These are phyloP conservation scores for Neodidymelliopsis sp. DNA, from an alignment of 2,329 filamentous ascomycete species.

Conservation along the genomic window DNA sequence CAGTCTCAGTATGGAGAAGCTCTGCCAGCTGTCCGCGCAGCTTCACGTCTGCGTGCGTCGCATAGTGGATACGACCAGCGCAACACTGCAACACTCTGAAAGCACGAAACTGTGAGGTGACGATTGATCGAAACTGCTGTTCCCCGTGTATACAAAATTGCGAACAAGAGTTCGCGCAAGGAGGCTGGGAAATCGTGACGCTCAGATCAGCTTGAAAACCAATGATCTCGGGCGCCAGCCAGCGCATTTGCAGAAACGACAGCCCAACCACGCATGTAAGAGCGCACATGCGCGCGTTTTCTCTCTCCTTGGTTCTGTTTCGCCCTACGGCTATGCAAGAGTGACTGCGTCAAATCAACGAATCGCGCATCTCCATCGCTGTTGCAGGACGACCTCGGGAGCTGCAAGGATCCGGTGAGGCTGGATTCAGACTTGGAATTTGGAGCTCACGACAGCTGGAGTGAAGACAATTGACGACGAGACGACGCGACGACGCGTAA, in stretches of 20 bases:
- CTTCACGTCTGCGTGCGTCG: slow-evolving; percentile 11
- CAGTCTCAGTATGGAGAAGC: slow-evolving; percentile 17
- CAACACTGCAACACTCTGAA: slow-evolving; percentile 8
- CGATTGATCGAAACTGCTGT: slow-evolving; percentile 10
- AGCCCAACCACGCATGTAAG: slow-evolving; percentile 40
- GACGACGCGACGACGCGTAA: slow-evolving; percentile 1
- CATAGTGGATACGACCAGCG: slow-evolving; percentile 18
- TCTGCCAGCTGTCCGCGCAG: slow-evolving; percentile 20
- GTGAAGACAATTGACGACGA: slow-evolving; percentile 10
- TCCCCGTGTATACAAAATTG: slow-evolving; percentile 6
- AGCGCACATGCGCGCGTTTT: slow-evolving; percentile 26
- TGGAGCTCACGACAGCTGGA: slow-evolving; percentile 7
- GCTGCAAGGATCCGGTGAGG: slow-evolving; percentile 8
- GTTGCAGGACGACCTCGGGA: slow-evolving; percentile 6
- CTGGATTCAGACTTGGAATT: neutral
- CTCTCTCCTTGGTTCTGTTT: slow-evolving; percentile 17
- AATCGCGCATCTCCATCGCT: slow-evolving; percentile 10
- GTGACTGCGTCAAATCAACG: slow-evolving; percentile 15
- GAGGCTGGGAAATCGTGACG: slow-evolving; percentile 18
- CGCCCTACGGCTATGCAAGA: slow-evolving; percentile 13
- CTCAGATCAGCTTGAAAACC: slow-evolving; percentile 23
- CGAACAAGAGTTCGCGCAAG: slow-evolving; percentile 18
- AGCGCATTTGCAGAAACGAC: slow-evolving; percentile 27
- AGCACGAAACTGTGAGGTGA: slow-evolving; percentile 1
- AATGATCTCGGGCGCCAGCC: slow-evolving; percentile 36